Conservation (phyloP, 345 rosid species). For the Carallia pectinifolia region DNA sequence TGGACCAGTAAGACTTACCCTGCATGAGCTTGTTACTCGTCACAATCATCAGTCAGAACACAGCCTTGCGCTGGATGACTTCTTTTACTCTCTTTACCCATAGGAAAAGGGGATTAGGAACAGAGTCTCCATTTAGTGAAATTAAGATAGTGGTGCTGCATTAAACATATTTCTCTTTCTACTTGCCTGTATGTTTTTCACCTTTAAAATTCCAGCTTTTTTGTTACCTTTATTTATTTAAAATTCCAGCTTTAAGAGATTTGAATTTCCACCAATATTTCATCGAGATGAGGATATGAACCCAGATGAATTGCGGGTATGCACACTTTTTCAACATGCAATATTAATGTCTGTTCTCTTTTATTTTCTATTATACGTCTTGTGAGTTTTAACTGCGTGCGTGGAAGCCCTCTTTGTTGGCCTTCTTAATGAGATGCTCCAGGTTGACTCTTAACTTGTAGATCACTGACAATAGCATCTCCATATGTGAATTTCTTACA, state of each 20-base stretch:
- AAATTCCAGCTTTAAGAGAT: constrained; percentile 76
- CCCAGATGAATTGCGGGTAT: constrained; percentile 77
- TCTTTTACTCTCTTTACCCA: not conserved
- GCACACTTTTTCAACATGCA: constrained; percentile 23
- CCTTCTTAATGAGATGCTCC: not conserved
- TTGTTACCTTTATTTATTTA: constrained; percentile 6
- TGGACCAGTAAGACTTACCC: not conserved
- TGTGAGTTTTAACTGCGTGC: not conserved
- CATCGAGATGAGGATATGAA: constrained; percentile 74
- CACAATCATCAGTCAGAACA: not conserved
- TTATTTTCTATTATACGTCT: not conserved
- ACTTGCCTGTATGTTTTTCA: not conserved
- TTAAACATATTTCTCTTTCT: constrained; percentile 10
- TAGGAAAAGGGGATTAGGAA: not conserved
- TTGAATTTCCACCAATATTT: constrained; percentile 87
- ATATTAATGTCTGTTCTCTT: not conserved
- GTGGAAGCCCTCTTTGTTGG: not conserved
- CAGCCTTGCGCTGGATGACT: not conserved
- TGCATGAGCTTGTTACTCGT: not conserved
- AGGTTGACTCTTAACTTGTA: not conserved
- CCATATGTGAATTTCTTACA: not conserved
- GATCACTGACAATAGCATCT: not conserved
- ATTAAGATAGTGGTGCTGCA: constrained; percentile 2
- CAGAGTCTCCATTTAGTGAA: too few relatives aligned
- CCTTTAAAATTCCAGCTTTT: constrained; percentile 54